Base-by-base conservation (phyloP, 306 rosid genomes). In the Quercus alba region DNA sequence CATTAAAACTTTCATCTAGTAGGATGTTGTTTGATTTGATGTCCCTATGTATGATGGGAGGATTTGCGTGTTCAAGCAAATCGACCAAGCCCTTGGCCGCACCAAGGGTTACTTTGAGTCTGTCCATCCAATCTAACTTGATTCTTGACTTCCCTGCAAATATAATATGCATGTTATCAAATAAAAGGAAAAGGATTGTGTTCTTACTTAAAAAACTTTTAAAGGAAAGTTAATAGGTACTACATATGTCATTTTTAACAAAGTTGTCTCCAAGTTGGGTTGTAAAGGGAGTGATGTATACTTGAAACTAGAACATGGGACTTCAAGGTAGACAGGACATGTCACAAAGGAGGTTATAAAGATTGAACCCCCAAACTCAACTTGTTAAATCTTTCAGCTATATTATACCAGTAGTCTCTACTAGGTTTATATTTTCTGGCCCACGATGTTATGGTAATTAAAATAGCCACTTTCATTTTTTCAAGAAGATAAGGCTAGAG, bases 41-140 rank as follows among this genome's bases (percentile, higher is more conserved):
- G 84, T 94, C 97, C 77, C 95, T 84, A 56, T 94, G 97, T 77
- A 90, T 94, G 74, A 90, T 91, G 5, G 97, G 88, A 63, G 97
- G 97, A 46, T 89, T 81, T 9, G 92, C 91, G 19, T 41, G 91
- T 57, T 90, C 97, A 74, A 90, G 98, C 3, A 91, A 94, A 84
- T 94, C 89, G 21, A 90, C 75, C 75, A 94, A 77, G 5, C 95
- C 98, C 81, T 89, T 90, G 1, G 97, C 97, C 25, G 94, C 85
- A 67, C 92, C 95, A 69, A 87, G 84, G 8, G 93, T 83, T 70
- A 82, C 64, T 71, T 51, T 30, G 3, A 84, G 86, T 70, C 85
- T 82, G 57, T 77, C 80, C 59, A 58, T 75, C 90, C 90, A 84
- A 30, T 82, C 88, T 77, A 87, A 70, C 78, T 55, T 66, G 35